Evolutionary conservation across 257 asterid species (phyloP), one percentile per base, ranked within the genome.

Genomic region (Scutellaria galericulata): DNA sequence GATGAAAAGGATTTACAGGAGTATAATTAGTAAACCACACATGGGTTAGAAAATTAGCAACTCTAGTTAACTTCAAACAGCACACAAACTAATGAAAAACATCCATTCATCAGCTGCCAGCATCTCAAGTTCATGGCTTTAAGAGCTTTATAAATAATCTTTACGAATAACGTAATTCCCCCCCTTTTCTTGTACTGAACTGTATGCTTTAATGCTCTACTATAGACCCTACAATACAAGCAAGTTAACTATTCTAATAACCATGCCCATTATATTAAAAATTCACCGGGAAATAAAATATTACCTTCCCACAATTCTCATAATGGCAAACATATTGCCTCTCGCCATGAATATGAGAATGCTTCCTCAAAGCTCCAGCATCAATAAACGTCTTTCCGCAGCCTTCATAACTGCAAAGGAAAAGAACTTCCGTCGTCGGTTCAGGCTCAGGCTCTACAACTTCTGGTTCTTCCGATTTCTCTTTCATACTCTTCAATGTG

Each of bases 301-400:
- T 58, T 71, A 77, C 78, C 67, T 53, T 71, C 68, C 74, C 75
- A 46, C 78, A 71, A 66, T 87, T 87, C 71, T 87, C 97, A 80
- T 95, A 95, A 59, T 90, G 97, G 78, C 99, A 95, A 76, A 87
- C 78, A 73, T 87, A 92, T 66, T 95, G 99, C 71, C 98, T 90
- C 89, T 95, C 99, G 72, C 98, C 99, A 22, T 95, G 99, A 75
- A 95, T 92, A 84, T 92, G 97, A 64, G 99, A 88, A 76, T 95
- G 99, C 86, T 95, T 95, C 87, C 89, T 95, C 88, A 95, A 85
- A 70, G 98, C 96, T 64, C 94, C 97, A 24, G 97, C 96, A 86
- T 95, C 99, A 61, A 92, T 83, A 76, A 95, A 95, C 42, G 99
- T 92, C 86, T 95, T 95, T 69, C 99, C 99, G 83, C 99, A 95